Conservation (phyloP, 805 yeast genomes). For the Candida golubevii region DNA sequence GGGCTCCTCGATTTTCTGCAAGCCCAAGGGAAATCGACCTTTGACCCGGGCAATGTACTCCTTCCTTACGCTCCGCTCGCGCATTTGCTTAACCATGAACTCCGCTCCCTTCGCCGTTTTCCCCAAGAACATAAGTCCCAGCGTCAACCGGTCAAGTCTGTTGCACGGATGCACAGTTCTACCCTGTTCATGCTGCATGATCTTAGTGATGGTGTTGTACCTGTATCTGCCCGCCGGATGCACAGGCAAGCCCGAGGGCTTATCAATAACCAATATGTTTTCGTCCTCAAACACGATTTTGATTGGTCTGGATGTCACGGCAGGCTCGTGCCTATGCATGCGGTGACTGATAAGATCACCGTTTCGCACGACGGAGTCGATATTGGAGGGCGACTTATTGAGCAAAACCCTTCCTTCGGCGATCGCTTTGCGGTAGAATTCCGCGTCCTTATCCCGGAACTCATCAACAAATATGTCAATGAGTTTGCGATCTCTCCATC, state of each 20-base stretch:
- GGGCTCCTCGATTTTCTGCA: constrained; percentile 60
- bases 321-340: constrained; percentile 87
- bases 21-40: constrained; percentile 70
- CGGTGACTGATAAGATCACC: constrained; percentile 82
- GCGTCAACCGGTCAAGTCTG: constrained; percentile 83
- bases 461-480: constrained; percentile 79
- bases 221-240: constrained; percentile 91
- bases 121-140: constrained; percentile 91
- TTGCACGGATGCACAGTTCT: constrained; percentile 73
- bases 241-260: constrained; percentile 92
- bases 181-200: constrained; percentile 67
- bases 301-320: constrained; percentile 59
- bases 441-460: constrained; percentile 72
- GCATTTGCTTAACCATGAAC: constrained; percentile 62
- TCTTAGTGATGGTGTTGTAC: constrained; percentile 69
- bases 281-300: constrained; percentile 71
- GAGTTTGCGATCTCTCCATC: constrained; percentile 87
- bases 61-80: constrained; percentile 70
- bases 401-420: constrained; percentile 66
- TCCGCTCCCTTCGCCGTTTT: constrained; percentile 78
- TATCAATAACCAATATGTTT: constrained; percentile 76
- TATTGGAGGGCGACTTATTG: constrained; percentile 59
- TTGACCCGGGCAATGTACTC: constrained; percentile 84
- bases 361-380: constrained; percentile 65
- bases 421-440: constrained; percentile 53